Percentiles rank a stretch among this genome's conserved stretches.
Conservation (phyloP, 2,329 filamentous ascomycete genomes). For the Aspergillus brunneoviolaceus region DNA sequence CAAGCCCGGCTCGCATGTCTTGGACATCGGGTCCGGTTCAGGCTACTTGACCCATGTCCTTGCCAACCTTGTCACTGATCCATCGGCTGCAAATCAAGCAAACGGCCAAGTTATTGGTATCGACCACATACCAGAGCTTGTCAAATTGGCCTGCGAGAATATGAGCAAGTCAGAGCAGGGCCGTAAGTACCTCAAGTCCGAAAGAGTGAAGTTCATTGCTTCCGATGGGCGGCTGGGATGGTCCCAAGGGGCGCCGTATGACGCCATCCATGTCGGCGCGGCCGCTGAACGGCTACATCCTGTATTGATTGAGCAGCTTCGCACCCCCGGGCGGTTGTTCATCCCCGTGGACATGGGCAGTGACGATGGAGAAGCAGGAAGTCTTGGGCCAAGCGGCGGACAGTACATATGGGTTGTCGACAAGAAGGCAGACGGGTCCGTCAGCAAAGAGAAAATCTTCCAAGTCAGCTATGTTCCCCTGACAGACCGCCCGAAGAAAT, state of each 20-base stretch:
- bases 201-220: slow-evolving; percentile 68
- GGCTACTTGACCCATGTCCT: slow-evolving; percentile 88
- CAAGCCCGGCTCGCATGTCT: slow-evolving; percentile 55
- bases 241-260: slow-evolving; percentile 64
- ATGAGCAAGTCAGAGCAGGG: slow-evolving; percentile 65
- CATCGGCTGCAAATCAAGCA: slow-evolving; percentile 26
- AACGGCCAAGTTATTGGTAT: slow-evolving; percentile 64
- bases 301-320: slow-evolving; percentile 73
- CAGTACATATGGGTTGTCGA: slow-evolving; percentile 66
- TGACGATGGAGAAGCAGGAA: slow-evolving; percentile 22
- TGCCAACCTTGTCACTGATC: slow-evolving; percentile 65
- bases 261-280: slow-evolving; percentile 94
- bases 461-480: slow-evolving; percentile 65
- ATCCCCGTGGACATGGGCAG: slow-evolving; percentile 59
- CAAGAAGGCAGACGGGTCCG: slow-evolving; percentile 58
- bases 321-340: slow-evolving; percentile 70
- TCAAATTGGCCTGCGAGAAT: slow-evolving; percentile 63
- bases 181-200: slow-evolving; percentile 58
- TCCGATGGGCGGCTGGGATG: slow-evolving; percentile 73
- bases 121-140: slow-evolving; percentile 68
- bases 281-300: slow-evolving; percentile 73
- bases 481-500: slow-evolving; percentile 56
- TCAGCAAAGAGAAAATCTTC: slow-evolving; percentile 57
- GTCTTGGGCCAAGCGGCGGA: slow-evolving; percentile 28
- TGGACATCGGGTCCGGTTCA: slow-evolving; percentile 74